These are phyloP conservation scores for Astrothelium macrocarpum DNA, from an alignment of 495 filamentous ascomycete species.

Conservation along the genomic window DNA sequence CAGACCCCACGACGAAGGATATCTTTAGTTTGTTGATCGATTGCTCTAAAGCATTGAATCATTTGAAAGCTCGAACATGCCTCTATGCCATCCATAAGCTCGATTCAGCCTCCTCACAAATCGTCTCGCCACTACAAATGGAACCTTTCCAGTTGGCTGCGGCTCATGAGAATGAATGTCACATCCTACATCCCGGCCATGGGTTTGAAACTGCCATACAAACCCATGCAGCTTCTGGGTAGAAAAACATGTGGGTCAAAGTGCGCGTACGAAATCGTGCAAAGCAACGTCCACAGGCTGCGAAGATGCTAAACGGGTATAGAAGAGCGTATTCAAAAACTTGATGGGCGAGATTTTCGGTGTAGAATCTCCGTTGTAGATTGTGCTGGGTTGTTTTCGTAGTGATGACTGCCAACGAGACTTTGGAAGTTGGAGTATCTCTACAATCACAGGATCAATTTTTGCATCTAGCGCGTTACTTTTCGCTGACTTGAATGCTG, in stretches of 20 bases:
- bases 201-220: constrained; percentile 43
- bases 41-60: too few relatives aligned
- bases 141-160: constrained; percentile 38
- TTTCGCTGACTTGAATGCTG: too few relatives aligned
- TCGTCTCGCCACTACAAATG: constrained; percentile 29
- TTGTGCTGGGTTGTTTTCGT: too few relatives aligned
- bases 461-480: too few relatives aligned
- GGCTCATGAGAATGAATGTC: constrained; percentile 49
- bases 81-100: constrained; percentile 40
- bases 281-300: constrained; percentile 40
- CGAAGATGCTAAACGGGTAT: constrained; percentile 20
- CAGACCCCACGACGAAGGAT: too few relatives aligned
- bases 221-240: constrained; percentile 44
- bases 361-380: too few relatives aligned
- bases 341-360: too few relatives aligned
- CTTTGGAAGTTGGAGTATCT: too few relatives aligned
- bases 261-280: constrained; percentile 44
- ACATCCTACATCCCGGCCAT: constrained; percentile 29
- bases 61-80: constrained; percentile 30
- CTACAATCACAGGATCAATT: too few relatives aligned
- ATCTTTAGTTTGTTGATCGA: too few relatives aligned
- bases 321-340: constrained; percentile 40
- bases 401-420: too few relatives aligned
- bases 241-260: constrained; percentile 39
- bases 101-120: constrained; percentile 38